These are phyloP conservation scores for Xylaria acuta DNA, from an alignment of 495 filamentous ascomycete genomes.

Conservation along the genomic window DNA sequence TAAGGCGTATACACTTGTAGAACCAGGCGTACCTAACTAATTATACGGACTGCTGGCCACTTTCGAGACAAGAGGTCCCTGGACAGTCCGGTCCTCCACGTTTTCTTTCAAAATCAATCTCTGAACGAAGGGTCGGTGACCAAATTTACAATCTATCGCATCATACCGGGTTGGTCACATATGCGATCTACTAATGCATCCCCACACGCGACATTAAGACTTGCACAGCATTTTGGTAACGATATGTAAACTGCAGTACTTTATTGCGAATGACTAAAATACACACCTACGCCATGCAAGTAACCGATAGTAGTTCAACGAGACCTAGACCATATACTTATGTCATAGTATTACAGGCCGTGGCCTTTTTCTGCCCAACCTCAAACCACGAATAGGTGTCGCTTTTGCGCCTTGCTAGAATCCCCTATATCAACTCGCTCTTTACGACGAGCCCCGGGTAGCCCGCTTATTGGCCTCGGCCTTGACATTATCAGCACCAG, in stretches of 20 bases:
- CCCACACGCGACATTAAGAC: not conserved
- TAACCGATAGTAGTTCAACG: constrained; percentile 21
- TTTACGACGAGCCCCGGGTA: constrained; percentile 54
- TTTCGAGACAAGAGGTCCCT: not conserved
- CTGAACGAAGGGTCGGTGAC: not conserved
- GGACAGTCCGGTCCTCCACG: not conserved
- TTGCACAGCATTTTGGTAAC: not conserved
- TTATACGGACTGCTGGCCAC: not conserved
- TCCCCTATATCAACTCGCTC: constrained; percentile 1
- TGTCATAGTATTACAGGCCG: constrained; percentile 27
- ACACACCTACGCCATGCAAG: constrained; percentile 30
- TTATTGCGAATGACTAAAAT: constrained; percentile 24
- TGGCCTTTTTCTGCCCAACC: constrained; percentile 20
- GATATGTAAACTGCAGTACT: constrained; percentile 4
- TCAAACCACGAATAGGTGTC: constrained; percentile 5
- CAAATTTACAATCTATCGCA: not conserved
- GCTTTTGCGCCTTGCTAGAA: constrained; percentile 18
- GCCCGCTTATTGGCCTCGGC: constrained; percentile 63
- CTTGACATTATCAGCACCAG: constrained; percentile 71
- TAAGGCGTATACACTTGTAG: too few species aligned
- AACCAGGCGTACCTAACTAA: too few species aligned
- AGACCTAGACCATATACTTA: constrained; percentile 19
- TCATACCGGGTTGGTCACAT: not conserved
- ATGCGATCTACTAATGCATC: not conserved
- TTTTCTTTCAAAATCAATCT: not conserved